Base-by-base conservation (phyloP, 106 monocot genomes). In the Triglochin maritima region DNA sequence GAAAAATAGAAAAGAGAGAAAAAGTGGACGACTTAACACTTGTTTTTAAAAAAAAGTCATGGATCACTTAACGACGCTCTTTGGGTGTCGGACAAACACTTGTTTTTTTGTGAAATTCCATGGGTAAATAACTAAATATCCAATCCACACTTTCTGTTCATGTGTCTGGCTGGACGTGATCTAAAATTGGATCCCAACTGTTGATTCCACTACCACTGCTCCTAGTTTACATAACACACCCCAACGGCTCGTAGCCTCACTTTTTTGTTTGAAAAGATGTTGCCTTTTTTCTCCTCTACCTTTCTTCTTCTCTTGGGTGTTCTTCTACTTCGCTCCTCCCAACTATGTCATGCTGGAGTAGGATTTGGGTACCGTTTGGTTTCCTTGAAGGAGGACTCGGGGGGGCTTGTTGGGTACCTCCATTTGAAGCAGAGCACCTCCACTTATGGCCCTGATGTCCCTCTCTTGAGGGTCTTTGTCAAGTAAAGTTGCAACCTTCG, bases 391-490 rank as follows among this genome's bases (percentile, higher is more conserved):
- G 72, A 86, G 74, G 71, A 45, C 70, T 14, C 76, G 17, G 86
- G 81, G 56, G 85, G 82, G 7, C 80, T 98, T 0, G 14, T 92
- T 9, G 98, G 88, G 6, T 60, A 76, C 59, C 80, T 98, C 47
- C 72, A 86, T n/a, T 43, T 88, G 69, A 92, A 92, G 77, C 79
- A 86, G 71, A 63, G 44, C 51, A 84, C 98, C 16, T n/a, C 66
- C 2, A 81, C 64, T 13, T 98, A 92, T 73, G 98, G 98, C 50
- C 76, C 84, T 71, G 98, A 98, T 76, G 79, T 92, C 44, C 88
- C 86, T 7, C 76, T 45, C 65, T 69, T 98, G 62, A 84, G 81
- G 73, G 82, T 98, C 49, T 92, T 84, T 78, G 86, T 92, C 71
- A 88, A 86, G 92, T 92, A 88, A 49, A 48, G 48, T 10, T 55